Evolutionary conservation across 2,329 filamentous ascomycete species (phyloP), one percentile per base, ranked within the genome.

Genomic region (Chrysoporthe puriensis): DNA sequence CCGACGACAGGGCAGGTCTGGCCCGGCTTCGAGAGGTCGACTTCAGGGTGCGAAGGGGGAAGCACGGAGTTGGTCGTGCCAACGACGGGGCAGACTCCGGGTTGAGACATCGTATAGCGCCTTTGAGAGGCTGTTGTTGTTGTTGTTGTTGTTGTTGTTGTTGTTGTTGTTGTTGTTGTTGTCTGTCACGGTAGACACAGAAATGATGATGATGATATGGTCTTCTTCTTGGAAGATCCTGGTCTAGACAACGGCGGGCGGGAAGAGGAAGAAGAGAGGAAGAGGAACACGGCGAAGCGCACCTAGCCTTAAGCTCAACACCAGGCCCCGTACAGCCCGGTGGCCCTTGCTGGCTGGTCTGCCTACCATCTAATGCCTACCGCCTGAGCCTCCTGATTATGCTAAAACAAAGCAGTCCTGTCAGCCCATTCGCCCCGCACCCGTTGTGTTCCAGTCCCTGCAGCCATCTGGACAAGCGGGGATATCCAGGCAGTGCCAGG

Each of bases 1-100:
- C 79, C 79, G 40, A 81, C 79, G 59, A 81, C 74, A 48, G 80
- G 80, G 73, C 79, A 82, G 9, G 70, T 77, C 70, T 80, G 79
- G 43, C 79, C 79, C 0, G 79, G 78, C 72, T 77, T 74, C 42
- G 77, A 75, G 58, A 82, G 76, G 72, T 82, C 79, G 72, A 82
- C 71, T 43, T 79, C 75, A 4, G 79, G 78, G 72, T 80, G 78
- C 1, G 76, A 76, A 0, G 79, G 79, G 6, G 79, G 79, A 1
- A 81, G 75, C 7, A 78, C 79, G 63, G 73, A 73, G 75, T 80
- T 81, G 67, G 77, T 81, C 1, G 79, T 81, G 69, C 79, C 79
- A 68, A 81, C 78, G 64, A 81, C 77, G 70, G 79, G 79, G 71
- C 79, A 81, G 69, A 78, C 77, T 72, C 57, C 57, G 7, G 42